Evolutionary conservation across 1,139 yeast species (phyloP).

Genomic region (Suhomyces bokatorum): DNA sequence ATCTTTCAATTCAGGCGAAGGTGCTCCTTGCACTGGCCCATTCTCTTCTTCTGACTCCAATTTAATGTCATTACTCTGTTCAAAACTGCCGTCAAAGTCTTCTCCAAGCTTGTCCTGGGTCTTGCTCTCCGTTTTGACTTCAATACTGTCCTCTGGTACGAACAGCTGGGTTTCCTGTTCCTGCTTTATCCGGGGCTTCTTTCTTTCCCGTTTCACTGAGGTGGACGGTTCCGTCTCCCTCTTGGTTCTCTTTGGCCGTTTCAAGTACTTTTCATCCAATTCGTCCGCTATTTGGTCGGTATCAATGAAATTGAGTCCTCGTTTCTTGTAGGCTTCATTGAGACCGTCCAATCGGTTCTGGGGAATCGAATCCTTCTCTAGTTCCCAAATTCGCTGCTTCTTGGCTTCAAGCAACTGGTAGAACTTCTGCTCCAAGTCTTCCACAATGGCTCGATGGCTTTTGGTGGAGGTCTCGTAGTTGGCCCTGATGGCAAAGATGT

Average conservation of each 20-base stretch:
- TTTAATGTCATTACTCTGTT: no score
- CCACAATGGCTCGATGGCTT: constrained; percentile 30
- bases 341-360: constrained; percentile 20
- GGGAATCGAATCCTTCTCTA: constrained; percentile 18
- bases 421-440: constrained; percentile 40
- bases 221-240: neutral
- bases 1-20: no score
- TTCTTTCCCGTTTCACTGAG: no score
- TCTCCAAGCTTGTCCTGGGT: no score
- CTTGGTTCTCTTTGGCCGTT: constrained; percentile 5
- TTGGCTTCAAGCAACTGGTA: constrained; percentile 38
- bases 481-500: constrained; percentile 16
- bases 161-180: constrained; percentile 4
- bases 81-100: no score
- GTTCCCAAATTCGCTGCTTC: constrained; percentile 37
- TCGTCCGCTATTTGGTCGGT: constrained; percentile 21
- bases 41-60: no score
- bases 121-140: neutral
- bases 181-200: neutral
- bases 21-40: no score
- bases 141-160: neutral
- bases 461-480: constrained; percentile 20
- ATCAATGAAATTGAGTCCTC: constrained; percentile 23
- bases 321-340: constrained; percentile 24
- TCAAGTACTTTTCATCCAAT: constrained; percentile 20